A percentile compares a stretch with the other conserved stretches of the same genome.
Conservation (phyloP, 2,329 filamentous ascomycete species). For the Acrodontium crateriforme region DNA sequence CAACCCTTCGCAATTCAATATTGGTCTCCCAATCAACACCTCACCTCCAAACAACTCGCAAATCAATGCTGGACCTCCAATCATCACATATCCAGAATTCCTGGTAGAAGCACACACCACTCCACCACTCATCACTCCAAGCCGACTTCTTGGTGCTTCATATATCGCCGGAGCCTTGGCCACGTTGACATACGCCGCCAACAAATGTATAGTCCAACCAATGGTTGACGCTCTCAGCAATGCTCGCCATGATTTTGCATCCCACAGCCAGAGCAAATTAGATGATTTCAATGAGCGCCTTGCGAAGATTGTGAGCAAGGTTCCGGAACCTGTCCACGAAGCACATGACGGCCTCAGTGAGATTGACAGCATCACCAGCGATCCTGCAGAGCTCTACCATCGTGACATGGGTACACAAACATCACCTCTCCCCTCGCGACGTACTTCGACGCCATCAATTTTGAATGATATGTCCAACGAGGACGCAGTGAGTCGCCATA, state of each 20-base stretch:
- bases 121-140: slow-evolving; percentile 44
- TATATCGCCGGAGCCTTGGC: slow-evolving; percentile 43
- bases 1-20: no score
- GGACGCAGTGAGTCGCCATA: slow-evolving; percentile 15
- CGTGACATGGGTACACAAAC: slow-evolving; percentile 72
- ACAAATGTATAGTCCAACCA: slow-evolving; percentile 52
- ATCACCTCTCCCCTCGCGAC: slow-evolving; percentile 36
- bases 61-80: no score
- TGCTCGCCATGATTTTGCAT: slow-evolving; percentile 44
- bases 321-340: slow-evolving; percentile 10
- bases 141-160: slow-evolving; percentile 41
- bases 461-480: slow-evolving; percentile 5
- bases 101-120: slow-evolving; percentile 44
- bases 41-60: no score
- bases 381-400: slow-evolving; percentile 68
- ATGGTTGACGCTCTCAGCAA: slow-evolving; percentile 41
- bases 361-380: slow-evolving; percentile 37
- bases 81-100: slow-evolving; percentile 55
- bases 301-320: slow-evolving; percentile 17
- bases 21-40: no score
- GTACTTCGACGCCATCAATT: slow-evolving; percentile 15
- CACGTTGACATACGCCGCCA: slow-evolving; percentile 52
- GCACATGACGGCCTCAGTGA: slow-evolving; percentile 27
- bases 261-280: slow-evolving; percentile 38
- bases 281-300: slow-evolving; percentile 43